phyloP scores from a whole-genome alignment of 2,329 filamentous ascomycete genomes.

The Exophiala mesophila region DNA sequence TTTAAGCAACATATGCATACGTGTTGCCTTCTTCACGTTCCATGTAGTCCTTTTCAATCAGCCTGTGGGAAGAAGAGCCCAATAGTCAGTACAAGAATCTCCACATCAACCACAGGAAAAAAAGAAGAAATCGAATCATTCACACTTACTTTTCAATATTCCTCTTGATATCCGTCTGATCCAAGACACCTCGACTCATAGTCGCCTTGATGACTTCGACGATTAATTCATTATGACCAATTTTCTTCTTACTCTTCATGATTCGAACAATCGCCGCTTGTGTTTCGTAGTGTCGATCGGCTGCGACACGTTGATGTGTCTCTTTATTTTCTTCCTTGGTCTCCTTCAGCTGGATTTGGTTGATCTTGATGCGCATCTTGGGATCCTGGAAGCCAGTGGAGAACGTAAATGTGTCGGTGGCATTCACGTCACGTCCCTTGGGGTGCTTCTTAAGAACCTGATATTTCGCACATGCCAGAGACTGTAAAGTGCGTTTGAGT shows the following conservation, averaged over 20 bases:
- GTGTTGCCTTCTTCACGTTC: conserved; percentile 68
- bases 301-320: conserved; percentile 82
- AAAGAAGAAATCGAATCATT: neutral
- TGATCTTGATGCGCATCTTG: conserved; percentile 94
- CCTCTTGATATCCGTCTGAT: conserved; percentile 84
- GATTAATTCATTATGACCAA: conserved; percentile 81
- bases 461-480: conserved; percentile 83
- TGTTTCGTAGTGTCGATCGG: conserved; percentile 90
- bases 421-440: conserved; percentile 72
- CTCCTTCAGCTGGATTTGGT: conserved; percentile 95
- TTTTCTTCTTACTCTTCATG: conserved; percentile 88
- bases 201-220: conserved; percentile 90
- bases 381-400: conserved; percentile 72
- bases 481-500: conserved; percentile 86
- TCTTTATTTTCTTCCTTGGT: conserved; percentile 92
- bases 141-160: conserved; percentile 85
- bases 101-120: neutral
- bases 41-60: conserved; percentile 92
- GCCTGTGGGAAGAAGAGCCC: conserved; percentile 46
- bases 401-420: conserved; percentile 77
- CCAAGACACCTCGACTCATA: conserved; percentile 76
- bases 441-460: conserved; percentile 81
- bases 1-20: conserved; percentile 68
- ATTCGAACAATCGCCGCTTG: conserved; percentile 95
- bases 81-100: neutral